These are phyloP conservation scores for Ensete glaucum DNA, from an alignment of 176 grass and related monocot genomes.

Conservation along the genomic window DNA sequence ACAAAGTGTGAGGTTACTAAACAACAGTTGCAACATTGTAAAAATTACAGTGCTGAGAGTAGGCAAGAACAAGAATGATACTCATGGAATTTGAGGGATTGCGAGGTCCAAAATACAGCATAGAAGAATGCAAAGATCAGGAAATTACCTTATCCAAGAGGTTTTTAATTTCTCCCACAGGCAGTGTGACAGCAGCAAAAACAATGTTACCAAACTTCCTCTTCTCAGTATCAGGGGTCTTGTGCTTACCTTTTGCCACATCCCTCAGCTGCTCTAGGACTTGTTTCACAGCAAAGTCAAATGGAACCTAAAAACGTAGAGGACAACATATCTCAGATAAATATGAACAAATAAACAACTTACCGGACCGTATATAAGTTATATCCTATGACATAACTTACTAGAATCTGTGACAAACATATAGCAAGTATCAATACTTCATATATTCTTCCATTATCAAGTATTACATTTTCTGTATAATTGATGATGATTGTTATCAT, in stretches of 20 bases:
- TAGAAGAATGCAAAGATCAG: too few relatives aligned
- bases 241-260: constrained; percentile 65
- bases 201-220: constrained; percentile 79
- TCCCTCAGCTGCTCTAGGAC: constrained; percentile 72
- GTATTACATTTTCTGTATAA: too few relatives aligned
- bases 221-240: constrained; percentile 52
- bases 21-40: background rate
- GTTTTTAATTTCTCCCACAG: constrained; percentile 39
- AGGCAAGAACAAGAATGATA: background rate
- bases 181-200: constrained; percentile 71
- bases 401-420: too few relatives aligned
- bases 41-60: background rate
- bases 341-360: background rate
- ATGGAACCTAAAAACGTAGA: constrained; percentile 60
- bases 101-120: background rate
- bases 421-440: too few relatives aligned
- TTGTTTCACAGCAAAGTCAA: constrained; percentile 75
- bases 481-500: too few relatives aligned
- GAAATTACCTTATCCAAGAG: constrained; percentile 51
- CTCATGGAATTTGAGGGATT: background rate
- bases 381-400: too few relatives aligned
- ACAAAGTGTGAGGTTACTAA: background rate
- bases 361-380: background rate
- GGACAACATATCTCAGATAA: background rate
- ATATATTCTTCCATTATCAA: too few relatives aligned